phyloP scores from a whole-genome alignment of 192 early-diverging fungal genomes.

The Backusella circina region DNA sequence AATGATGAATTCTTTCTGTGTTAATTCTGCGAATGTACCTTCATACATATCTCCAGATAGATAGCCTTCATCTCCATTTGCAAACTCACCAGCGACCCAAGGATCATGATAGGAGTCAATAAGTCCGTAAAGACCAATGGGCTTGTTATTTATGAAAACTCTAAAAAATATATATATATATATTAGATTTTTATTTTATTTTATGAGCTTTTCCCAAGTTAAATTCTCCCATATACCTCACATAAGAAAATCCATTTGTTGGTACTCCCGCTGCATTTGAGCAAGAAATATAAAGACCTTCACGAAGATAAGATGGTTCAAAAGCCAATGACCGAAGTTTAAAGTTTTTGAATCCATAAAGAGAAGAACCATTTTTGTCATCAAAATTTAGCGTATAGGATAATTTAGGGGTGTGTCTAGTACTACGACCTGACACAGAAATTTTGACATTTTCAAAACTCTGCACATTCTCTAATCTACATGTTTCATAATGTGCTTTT shows the following conservation, averaged over 20 bases:
- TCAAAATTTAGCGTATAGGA: neutral
- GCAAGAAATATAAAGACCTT: neutral
- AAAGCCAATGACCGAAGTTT: constrained; percentile 9
- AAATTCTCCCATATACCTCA: neutral
- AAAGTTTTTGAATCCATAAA: neutral
- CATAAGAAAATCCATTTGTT: neutral
- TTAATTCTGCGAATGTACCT: neutral
- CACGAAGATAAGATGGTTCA: constrained; percentile 8
- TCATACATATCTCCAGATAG: constrained; percentile 1
- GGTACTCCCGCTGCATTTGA: neutral
- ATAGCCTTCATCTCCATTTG: neutral
- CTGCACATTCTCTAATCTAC: neutral
- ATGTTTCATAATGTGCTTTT: neutral
- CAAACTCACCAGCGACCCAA: neutral
- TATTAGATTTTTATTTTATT: no score
- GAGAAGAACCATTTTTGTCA: neutral
- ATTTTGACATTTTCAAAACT: neutral
- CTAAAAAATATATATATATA: no score
- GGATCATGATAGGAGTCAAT: constrained; percentile 1
- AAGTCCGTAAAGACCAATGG: constrained; percentile 4
- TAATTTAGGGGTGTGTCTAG: neutral
- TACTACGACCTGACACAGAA: neutral
- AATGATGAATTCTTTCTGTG: neutral
- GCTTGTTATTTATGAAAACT: constrained; percentile 1
- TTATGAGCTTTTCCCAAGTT: neutral